A percentile compares a stretch with the other conserved stretches of the same genome.
phyloP scores from a whole-genome alignment of 2,329 filamentous ascomycete genomes.

The Monilinia fructicola region DNA sequence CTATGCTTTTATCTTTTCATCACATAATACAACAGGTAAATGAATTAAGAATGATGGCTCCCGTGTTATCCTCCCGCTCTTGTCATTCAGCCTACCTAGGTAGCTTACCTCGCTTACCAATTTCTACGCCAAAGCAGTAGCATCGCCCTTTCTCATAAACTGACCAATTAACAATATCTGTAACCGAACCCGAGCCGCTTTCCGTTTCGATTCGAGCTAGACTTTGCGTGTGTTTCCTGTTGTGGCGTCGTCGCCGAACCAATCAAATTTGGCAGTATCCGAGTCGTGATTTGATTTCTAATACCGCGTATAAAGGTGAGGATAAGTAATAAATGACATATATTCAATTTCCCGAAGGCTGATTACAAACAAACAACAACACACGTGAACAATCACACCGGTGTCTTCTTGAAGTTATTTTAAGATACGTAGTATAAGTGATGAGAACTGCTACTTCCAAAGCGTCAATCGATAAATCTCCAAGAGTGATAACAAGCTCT shows the following conservation, averaged over 20 bases:
- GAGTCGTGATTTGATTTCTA: not conserved
- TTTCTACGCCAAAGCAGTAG: too few species aligned
- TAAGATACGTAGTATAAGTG: too few species aligned
- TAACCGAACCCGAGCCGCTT: constrained; percentile 4
- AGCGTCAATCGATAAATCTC: too few species aligned
- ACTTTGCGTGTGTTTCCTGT: not conserved
- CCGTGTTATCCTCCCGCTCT: not conserved
- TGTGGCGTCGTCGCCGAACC: not conserved
- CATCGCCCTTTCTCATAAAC: constrained; percentile 7
- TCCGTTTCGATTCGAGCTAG: not conserved
- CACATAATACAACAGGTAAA: not conserved
- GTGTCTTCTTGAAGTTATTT: too few species aligned
- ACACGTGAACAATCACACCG: not conserved
- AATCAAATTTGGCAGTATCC: not conserved
- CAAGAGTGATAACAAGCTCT: too few species aligned
- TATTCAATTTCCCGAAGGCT: too few species aligned
- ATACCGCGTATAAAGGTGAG: too few species aligned
- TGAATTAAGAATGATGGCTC: not conserved
- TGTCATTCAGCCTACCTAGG: not conserved
- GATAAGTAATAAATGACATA: too few species aligned
- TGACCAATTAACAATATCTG: not conserved
- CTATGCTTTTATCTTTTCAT: not conserved
- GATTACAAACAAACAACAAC: not conserved
- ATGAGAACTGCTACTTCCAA: too few species aligned
- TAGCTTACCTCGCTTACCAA: not conserved